These are phyloP conservation scores for Trichomonascaceae sp. DNA, from an alignment of 1,139 yeast genomes.

Conservation along the genomic window DNA sequence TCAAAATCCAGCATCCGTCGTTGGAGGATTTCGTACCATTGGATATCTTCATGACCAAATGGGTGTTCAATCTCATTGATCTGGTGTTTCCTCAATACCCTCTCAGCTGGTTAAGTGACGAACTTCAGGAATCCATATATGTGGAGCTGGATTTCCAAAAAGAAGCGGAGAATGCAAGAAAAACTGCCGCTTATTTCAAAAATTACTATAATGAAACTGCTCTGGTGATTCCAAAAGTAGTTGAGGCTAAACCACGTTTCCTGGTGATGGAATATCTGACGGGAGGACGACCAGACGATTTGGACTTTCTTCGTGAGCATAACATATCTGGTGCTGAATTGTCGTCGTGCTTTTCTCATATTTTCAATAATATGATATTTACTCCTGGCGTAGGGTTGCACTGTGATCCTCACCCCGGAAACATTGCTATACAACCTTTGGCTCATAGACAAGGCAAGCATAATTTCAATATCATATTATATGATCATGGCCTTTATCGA, in stretches of 20 bases:
- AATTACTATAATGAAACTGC: slow-evolving; percentile 59
- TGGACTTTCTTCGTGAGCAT: slow-evolving; percentile 54
- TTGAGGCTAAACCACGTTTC: slow-evolving; percentile 61
- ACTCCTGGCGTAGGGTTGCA: slow-evolving; percentile 88
- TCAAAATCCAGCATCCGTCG: slow-evolving; percentile 90
- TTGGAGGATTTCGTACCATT: slow-evolving; percentile 83
- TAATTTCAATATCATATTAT: slow-evolving; percentile 85
- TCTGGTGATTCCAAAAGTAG: slow-evolving; percentile 66
- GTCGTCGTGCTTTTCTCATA: slow-evolving; percentile 78
- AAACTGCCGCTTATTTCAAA: slow-evolving; percentile 62
- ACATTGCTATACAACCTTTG: slow-evolving; percentile 64
- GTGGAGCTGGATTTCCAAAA: slow-evolving; percentile 82
- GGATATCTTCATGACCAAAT: slow-evolving; percentile 71
- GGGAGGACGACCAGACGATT: slow-evolving; percentile 79
- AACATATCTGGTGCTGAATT: slow-evolving; percentile 71
- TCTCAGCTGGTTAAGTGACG: slow-evolving; percentile 88
- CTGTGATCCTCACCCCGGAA: slow-evolving; percentile 98
- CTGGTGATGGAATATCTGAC: slow-evolving; percentile 79
- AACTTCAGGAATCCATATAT: slow-evolving; percentile 74
- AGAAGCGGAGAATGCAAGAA: slow-evolving; percentile 76
- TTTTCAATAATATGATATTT: slow-evolving; percentile 92
- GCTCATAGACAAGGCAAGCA: slow-evolving; percentile 39
- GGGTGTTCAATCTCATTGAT: slow-evolving; percentile 69
- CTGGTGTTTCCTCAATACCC: slow-evolving; percentile 90
- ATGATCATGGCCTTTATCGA: slow-evolving; percentile 93